Percentiles rank a stretch among this genome's conserved stretches.
These are phyloP conservation scores for Fraxinus sp. DNA, from an alignment of 305 asterid species.

Conservation along the genomic window DNA sequence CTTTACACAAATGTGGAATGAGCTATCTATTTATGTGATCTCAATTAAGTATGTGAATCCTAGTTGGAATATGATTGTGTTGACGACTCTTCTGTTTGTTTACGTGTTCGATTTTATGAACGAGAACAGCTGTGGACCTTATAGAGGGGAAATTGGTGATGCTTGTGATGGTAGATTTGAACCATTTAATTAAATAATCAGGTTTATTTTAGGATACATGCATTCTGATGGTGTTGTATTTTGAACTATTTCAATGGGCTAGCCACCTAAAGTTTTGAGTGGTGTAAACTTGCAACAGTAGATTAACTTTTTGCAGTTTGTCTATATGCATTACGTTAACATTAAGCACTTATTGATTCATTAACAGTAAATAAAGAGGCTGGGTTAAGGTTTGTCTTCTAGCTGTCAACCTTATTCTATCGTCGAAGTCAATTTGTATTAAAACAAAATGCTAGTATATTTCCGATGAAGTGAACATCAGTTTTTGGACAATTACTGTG, in stretches of 20 bases:
- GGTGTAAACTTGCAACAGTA: neutral
- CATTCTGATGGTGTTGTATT: neutral
- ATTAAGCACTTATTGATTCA: neutral
- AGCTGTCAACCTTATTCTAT: neutral
- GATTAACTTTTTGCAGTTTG: neutral
- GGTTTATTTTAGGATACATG: neutral
- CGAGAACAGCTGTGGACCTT: neutral
- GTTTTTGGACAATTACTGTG: neutral
- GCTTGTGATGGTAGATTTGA: neutral
- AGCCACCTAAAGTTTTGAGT: neutral
- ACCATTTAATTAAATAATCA: neutral
- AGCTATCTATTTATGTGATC: neutral
- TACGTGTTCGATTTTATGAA: neutral
- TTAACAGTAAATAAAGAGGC: neutral
- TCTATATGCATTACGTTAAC: neutral
- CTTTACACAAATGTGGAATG: neutral
- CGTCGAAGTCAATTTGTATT: neutral
- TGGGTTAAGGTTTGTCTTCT: neutral
- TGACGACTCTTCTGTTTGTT: neutral
- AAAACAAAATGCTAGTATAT: neutral
- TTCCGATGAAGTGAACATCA: neutral
- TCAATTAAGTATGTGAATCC: neutral
- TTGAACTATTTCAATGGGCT: neutral
- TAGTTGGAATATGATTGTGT: neutral
- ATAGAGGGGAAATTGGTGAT: neutral